Evolutionary conservation across 2,329 filamentous ascomycete species (phyloP).

Genomic region (Diaporthe ilicicola): DNA sequence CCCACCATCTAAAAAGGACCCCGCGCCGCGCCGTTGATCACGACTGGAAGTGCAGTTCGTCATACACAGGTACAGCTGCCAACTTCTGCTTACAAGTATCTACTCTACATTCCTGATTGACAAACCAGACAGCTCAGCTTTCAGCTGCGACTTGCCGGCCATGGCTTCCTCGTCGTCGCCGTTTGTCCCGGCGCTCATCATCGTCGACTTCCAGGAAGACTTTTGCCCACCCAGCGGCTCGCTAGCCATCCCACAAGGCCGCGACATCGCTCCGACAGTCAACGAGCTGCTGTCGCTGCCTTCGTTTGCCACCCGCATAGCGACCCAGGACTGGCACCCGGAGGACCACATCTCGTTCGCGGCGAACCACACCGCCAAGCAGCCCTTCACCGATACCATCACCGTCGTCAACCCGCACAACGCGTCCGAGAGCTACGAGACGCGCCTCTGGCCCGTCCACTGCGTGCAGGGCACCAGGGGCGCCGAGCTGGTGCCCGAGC

Average conservation of each 20-base stretch:
- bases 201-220: constrained; percentile 93
- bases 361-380: constrained; percentile 73
- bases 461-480: constrained; percentile 82
- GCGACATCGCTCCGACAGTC: constrained; percentile 73
- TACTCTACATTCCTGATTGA: background rate
- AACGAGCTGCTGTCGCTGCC: constrained; percentile 78
- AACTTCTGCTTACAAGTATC: background rate
- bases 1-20: no score
- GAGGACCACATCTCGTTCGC: constrained; percentile 87
- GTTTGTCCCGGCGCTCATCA: constrained; percentile 65
- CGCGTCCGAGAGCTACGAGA: constrained; percentile 67
- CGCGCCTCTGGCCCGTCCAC: constrained; percentile 88
- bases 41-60: no score
- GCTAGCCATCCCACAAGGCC: constrained; percentile 81
- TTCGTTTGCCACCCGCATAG: constrained; percentile 77
- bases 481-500: constrained; percentile 76
- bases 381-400: constrained; percentile 72
- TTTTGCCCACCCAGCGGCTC: constrained; percentile 89
- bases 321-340: constrained; percentile 95
- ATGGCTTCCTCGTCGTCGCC: constrained; percentile 17
- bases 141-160: background rate
- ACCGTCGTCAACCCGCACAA: constrained; percentile 74
- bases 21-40: no score
- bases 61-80: background rate
- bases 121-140: background rate